phyloP scores from a whole-genome alignment of 306 rosid genomes.

The Ammopiptanthus mongolicus region DNA sequence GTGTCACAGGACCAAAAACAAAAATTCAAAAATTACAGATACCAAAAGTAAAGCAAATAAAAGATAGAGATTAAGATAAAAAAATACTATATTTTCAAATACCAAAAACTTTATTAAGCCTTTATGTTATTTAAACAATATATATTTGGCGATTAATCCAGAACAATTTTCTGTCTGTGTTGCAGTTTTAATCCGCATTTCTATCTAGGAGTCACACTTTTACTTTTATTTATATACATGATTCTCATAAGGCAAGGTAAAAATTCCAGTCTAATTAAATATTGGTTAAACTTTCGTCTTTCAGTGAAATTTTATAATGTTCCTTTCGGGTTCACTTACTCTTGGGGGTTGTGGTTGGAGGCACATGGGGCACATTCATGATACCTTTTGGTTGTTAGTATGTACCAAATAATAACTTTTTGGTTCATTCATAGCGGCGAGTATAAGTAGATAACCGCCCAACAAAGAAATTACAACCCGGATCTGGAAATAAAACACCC shows the following conservation, averaged over 20 bases:
- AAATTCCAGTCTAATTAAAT: background rate
- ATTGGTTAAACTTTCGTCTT: background rate
- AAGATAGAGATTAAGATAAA: too few species aligned
- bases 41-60: too few species aligned
- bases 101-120: too few species aligned
- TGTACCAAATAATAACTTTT: background rate
- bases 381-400: background rate
- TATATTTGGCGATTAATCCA: background rate
- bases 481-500: background rate
- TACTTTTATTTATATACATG: too few species aligned
- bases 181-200: too few species aligned
- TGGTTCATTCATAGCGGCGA: background rate
- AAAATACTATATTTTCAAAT: too few species aligned
- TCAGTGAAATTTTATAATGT: background rate
- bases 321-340: background rate
- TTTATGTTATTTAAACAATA: background rate
- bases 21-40: too few species aligned
- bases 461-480: background rate
- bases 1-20: too few species aligned
- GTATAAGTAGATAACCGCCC: background rate
- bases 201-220: too few species aligned
- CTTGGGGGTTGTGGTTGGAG: background rate
- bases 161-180: background rate
- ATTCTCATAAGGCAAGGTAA: background rate
- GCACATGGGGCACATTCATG: conserved; percentile 18